Evolutionary conservation across 2,329 filamentous ascomycete genomes (phyloP), one percentile per base, ranked within the genome.

Genomic region (Phaeosphaeria sp.): DNA sequence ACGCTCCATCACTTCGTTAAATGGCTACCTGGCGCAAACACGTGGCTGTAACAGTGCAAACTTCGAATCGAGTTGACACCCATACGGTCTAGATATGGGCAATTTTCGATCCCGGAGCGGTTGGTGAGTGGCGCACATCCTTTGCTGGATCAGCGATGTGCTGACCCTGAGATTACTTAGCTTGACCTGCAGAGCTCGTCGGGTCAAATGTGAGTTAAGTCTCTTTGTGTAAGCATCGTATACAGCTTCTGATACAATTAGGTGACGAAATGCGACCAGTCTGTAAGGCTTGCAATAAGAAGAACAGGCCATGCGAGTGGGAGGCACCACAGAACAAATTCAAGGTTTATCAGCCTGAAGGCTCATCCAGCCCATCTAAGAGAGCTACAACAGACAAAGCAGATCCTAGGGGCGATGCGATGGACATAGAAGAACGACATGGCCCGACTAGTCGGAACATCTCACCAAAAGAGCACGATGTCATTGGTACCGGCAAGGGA

Each of bases 221-320:
- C 21, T 7, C 4, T 24, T 27, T 13, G 22, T 48, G 20, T 43
- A 45, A 15, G 30, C 18, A 11, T 49, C 11, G 25, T 51, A 27
- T 53, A 60, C 36, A 61, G 52, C 25, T 50, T 45, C 40, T 43
- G 50, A n/a, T 20, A 15, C 22, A 13, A 21, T 9, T 18, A 74
- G 72, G 72, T 53, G 72, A 74, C 58, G 72, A 74, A 54, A 58
- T 53, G 24, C 66, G 57, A 20, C 71, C 72, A 8, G 47, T 61
- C 20, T 75, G 71, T 56, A 72, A 68, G 21, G 68, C 70, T n/a
- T 75, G 72, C 54, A 61, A 59, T 47, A 75, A 72, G 52, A 75
- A 73, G 40, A 71, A 67, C 18, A 67, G 72, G 6, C 63, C 67
- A 13, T 74, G 72, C 51, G 64, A 68, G 33, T 74, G 72, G 72